Conservation (phyloP, 768 basidiomycete genomes). For the Kwoniella shandongensis region DNA sequence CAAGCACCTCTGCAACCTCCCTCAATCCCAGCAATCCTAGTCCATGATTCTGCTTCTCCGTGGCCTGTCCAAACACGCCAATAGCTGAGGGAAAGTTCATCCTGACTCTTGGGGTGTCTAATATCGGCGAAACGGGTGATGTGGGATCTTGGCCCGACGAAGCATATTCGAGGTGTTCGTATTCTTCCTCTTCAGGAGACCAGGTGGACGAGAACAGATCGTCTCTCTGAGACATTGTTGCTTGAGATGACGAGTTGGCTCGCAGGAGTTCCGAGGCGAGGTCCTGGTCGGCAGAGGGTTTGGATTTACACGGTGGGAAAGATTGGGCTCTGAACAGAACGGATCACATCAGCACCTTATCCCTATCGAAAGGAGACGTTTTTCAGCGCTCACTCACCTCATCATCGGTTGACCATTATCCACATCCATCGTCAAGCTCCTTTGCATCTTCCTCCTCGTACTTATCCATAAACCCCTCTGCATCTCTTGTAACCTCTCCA, state of each 20-base stretch:
- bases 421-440: neutral
- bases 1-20: too few relatives aligned
- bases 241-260: neutral
- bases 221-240: neutral
- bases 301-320: slow-evolving; percentile 1
- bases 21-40: too few relatives aligned
- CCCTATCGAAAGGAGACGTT: too few relatives aligned
- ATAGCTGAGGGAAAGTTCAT: too few relatives aligned
- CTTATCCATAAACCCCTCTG: slow-evolving; percentile 14
- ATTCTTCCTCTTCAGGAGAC: slow-evolving; percentile 2
- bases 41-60: too few relatives aligned
- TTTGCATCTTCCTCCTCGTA: neutral
- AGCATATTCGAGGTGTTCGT: slow-evolving; percentile 15
- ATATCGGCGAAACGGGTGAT: neutral
- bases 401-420: neutral
- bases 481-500: slow-evolving; percentile 1
- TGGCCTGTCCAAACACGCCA: too few relatives aligned
- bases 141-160: neutral
- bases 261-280: neutral
- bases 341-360: neutral
- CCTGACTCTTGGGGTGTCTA: too few relatives aligned
- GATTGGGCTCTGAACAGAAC: slow-evolving; percentile 9
- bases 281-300: neutral
- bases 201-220: neutral
- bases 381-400: slow-evolving; percentile 1